Conservation (phyloP, 179 eudicot species). For the Camellia oleifera region DNA sequence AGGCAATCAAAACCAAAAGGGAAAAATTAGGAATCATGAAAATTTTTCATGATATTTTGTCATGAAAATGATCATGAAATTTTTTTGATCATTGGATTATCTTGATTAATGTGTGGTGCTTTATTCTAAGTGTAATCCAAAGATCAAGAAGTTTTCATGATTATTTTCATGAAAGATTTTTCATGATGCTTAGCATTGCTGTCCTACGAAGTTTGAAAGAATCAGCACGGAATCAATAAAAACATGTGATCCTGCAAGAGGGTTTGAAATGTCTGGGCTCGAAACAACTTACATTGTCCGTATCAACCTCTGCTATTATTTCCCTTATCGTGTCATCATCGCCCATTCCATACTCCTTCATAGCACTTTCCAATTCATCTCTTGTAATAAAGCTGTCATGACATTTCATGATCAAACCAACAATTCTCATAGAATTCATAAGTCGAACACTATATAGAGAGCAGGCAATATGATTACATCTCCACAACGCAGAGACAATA, state of each 20-base stretch:
- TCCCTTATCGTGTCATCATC: constrained; percentile 60
- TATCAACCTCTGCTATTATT: constrained; percentile 57
- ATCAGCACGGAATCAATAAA: constrained; percentile 4
- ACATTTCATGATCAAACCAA: constrained; percentile 4
- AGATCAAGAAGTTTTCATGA: too few species aligned
- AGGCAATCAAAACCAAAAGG: neutral
- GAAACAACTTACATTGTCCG: constrained; percentile 53
- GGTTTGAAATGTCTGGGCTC: neutral
- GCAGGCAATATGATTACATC: neutral
- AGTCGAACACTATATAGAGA: neutral
- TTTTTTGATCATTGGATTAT: too few species aligned
- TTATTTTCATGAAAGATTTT: too few species aligned
- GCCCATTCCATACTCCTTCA: constrained; percentile 63
- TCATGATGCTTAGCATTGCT: too few species aligned
- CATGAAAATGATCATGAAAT: too few species aligned
- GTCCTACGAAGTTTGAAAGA: constrained; percentile 24
- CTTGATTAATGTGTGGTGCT: too few species aligned
- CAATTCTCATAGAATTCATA: neutral
- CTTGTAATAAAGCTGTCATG: constrained; percentile 50
- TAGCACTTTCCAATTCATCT: constrained; percentile 62
- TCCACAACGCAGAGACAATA: neutral
- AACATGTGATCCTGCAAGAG: neutral
- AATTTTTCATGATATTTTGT: too few species aligned
- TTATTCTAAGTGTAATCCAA: too few species aligned
- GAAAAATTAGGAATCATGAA: too few species aligned